Base-by-base conservation (phyloP, 1,284 basidiomycete species). In the Pseudozyma tsukubaensis region DNA sequence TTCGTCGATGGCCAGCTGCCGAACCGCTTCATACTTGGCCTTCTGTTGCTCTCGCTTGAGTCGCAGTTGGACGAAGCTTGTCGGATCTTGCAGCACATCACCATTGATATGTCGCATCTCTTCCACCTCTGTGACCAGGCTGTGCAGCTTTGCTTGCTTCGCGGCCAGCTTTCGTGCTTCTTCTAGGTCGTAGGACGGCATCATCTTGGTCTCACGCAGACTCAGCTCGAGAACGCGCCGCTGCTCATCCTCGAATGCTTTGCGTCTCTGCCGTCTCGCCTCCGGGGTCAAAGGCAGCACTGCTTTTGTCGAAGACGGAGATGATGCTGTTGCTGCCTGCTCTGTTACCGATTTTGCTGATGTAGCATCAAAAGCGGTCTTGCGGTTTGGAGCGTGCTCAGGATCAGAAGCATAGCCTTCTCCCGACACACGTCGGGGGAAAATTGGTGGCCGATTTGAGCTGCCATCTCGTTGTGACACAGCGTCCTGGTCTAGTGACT, bases 161-260 rank as follows among this genome's bases (percentile, higher is more conserved):
- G 35, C 45, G 2, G 58, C 49, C 1, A 77, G 19, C 2, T 32
- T 21, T 18, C 43, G 56, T 9, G 72, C 68, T 37, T 72, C 49
- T 14, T 64, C 63, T 13, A 76, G 57, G 0, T 54, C 69, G 40
- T 75, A 78, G 69, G 69, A 76, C 9, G 51, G 61, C 72, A 70
- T 73, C 76, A 77, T 75, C 55, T 59, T 65, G 35, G 76, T 77
- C 55, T 75, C 76, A 21, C 69, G 64, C 34, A 72, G 50, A 47
- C 73, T 76, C 32, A 64, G 64, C 50, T 76, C 69, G 14, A 69
- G 59, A 4, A 43, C 72, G 0, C 64, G 68, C 11, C 56, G 50
- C 39, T 72, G 64, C 49, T 75, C 68, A 32, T 67, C 63, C 21
- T 68, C 63, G 42, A 72, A 75, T 8, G 59, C 62, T 21, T 54